Evolutionary conservation across 176 grass and related monocot genomes (phyloP), one percentile per base, ranked within the genome.

Genomic region (Paspalum vaginatum): DNA sequence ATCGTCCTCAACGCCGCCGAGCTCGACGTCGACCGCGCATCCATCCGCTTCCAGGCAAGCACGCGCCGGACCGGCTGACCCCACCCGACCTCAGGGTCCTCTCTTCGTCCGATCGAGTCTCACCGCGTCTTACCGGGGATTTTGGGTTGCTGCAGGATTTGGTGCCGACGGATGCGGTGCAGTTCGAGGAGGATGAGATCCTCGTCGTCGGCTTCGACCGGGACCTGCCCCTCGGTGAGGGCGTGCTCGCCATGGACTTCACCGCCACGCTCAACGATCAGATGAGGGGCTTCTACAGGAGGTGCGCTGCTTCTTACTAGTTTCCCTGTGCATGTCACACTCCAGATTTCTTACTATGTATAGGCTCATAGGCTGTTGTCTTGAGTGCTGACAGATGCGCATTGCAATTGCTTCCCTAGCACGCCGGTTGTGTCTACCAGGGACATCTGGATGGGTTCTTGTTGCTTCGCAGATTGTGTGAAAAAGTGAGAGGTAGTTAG

Each of bases 261-360:
- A 76, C 77, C 5, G 92, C 92, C 5, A 86, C 86, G 11, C 84
- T 98, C 44, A 95, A 93, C 60, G 90, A 98, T 72, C 69, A 91
- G 78, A 92, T 98, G 88, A 93, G 66, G 74, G 92, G 96, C 4
- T 95, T 98, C 61, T 98, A 93, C 75, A 77, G 86, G 76, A 97
- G 95, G 95, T 92, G 43, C 9, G 8, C 1, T 63, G 25, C 7
- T 15, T 54, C 43, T 43, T 66, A 61, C 24, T 27, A 6, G 56
- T 8, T 63, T 9, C 51, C 42, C 40, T 24, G 20, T 71, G n/a
- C 21, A 52, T 22, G n/a, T 39, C 54, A 72, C 17, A 6, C 56
- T 38, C 25, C 44, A 17, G 2, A 67, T 44, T 45, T 61, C 26
- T 5, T 25, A 12, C 18, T 9, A 57, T n/a, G 11, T 3, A 13